These are phyloP conservation scores for Boehmeria nivea DNA, from an alignment of 306 rosid genomes.

Conservation along the genomic window DNA sequence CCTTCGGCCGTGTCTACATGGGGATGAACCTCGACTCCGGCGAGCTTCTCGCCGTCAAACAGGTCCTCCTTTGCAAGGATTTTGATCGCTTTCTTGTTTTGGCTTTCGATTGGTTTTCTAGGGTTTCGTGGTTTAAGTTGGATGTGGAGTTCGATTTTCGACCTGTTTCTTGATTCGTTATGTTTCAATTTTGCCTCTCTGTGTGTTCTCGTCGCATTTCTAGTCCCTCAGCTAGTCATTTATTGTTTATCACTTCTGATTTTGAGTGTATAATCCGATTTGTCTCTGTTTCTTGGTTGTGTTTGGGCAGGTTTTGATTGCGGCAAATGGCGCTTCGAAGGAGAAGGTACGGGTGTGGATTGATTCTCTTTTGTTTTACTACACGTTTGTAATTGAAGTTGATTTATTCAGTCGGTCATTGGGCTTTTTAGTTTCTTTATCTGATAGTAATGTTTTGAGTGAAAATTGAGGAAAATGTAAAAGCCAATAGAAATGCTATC, in stretches of 20 bases:
- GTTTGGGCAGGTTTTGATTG: slow-evolving; percentile 66
- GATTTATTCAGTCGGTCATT: too few species aligned
- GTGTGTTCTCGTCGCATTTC: neutral
- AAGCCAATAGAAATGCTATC: too few species aligned
- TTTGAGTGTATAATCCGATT: slow-evolving; percentile 16
- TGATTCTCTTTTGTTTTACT: too few species aligned
- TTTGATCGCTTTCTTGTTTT: neutral
- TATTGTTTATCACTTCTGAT: neutral
- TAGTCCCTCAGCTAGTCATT: neutral
- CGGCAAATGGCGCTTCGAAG: slow-evolving; percentile 71
- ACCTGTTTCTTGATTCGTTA: neutral
- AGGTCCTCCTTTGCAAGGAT: slow-evolving; percentile 32
- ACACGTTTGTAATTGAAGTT: too few species aligned
- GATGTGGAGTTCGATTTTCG: slow-evolving; percentile 3
- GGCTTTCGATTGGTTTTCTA: slow-evolving; percentile 26
- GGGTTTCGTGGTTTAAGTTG: neutral
- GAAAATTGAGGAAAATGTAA: too few species aligned
- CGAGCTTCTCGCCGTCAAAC: slow-evolving; percentile 96
- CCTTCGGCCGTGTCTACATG: slow-evolving; percentile 95
- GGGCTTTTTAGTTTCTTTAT: slow-evolving; percentile 1
- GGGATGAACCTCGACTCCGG: slow-evolving; percentile 99
- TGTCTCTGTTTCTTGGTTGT: slow-evolving; percentile 4
- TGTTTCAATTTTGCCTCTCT: slow-evolving; percentile 1
- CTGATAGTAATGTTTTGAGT: slow-evolving; percentile 1
- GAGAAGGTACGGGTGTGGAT: slow-evolving; percentile 84